Conservation (phyloP, 2,329 filamentous ascomycete genomes). For the Gaeumannomyces sp. region DNA sequence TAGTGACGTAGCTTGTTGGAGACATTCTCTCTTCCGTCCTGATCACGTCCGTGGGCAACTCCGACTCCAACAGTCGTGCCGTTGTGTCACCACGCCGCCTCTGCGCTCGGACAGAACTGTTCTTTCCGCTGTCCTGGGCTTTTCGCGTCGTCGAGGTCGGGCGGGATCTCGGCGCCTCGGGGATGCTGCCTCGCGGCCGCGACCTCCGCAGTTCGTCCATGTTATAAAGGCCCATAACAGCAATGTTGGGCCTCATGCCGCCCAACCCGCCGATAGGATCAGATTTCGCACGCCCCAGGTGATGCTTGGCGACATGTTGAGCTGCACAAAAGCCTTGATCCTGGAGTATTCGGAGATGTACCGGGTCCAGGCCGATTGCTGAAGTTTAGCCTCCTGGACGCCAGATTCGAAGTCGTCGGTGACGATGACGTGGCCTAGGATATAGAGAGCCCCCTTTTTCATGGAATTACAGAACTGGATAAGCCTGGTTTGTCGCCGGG, state of each 20-base stretch:
- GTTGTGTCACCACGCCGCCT: conserved; percentile 48
- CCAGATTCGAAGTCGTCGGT: conserved; percentile 73
- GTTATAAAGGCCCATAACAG: conserved; percentile 73
- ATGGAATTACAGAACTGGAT: conserved; percentile 89
- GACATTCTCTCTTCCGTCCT: conserved; percentile 62
- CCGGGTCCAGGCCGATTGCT: conserved; percentile 77
- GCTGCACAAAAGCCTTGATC: conserved; percentile 85
- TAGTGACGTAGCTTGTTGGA: conserved; percentile 69
- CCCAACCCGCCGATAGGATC: conserved; percentile 72
- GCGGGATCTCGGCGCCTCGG: not conserved
- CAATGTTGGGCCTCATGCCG: conserved; percentile 85
- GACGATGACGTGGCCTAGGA: conserved; percentile 82
- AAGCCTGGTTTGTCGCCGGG: conserved; percentile 72
- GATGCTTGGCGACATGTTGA: conserved; percentile 73
- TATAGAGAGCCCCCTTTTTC: conserved; percentile 81
- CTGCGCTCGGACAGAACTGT: conserved; percentile 9
- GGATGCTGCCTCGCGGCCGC: conserved; percentile 21
- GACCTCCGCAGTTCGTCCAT: conserved; percentile 67
- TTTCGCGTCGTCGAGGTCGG: not conserved
- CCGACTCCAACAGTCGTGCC: conserved; percentile 48
- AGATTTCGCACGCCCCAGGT: conserved; percentile 83
- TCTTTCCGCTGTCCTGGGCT: not conserved
- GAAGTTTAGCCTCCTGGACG: conserved; percentile 72
- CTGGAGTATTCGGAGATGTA: conserved; percentile 76
- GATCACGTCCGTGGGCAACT: conserved; percentile 64